Conservation (phyloP, 176 grass and related monocot genomes). For the Ampelocalamus luodianensis region DNA sequence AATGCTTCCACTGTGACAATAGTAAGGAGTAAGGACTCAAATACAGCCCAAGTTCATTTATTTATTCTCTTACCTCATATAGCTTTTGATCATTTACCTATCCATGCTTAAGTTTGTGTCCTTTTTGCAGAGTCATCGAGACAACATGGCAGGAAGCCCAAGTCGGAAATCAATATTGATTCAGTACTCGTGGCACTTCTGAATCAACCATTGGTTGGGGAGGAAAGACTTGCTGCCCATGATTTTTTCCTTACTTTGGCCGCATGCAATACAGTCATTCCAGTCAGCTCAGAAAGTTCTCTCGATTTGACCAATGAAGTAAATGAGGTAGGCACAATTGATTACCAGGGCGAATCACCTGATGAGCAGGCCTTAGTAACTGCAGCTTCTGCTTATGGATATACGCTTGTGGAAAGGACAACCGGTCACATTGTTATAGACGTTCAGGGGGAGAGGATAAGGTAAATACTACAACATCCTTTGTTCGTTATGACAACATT, state of each 20-base stretch:
- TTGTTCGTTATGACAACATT: conserved; percentile 4
- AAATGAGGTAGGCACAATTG: conserved; percentile 60
- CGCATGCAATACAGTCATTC: conserved; percentile 98
- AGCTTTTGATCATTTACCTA: conserved; percentile 21
- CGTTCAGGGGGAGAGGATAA: conserved; percentile 81
- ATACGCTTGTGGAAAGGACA: conserved; percentile 89
- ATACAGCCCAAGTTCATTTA: background rate
- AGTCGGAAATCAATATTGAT: conserved; percentile 73
- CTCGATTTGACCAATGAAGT: conserved; percentile 34
- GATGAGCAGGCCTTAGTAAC: conserved; percentile 96
- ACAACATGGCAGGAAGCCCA: conserved; percentile 42
- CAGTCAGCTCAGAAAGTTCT: conserved; percentile 64
- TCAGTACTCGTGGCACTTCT: conserved; percentile 63
- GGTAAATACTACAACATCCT: conserved; percentile 51
- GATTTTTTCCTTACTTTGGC: conserved; percentile 98
- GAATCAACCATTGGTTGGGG: conserved; percentile 64
- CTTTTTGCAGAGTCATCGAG: conserved; percentile 63
- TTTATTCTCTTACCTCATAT: conserved; percentile 18
- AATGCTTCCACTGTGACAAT: conserved; percentile 8
- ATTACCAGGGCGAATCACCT: conserved; percentile 98
- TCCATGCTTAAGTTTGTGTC: conserved; percentile 29
- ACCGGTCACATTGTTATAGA: conserved; percentile 94
- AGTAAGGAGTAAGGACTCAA: background rate
- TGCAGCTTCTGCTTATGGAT: conserved; percentile 86
- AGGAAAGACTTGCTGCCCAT: conserved; percentile 88